Evolutionary conservation across 192 early-diverging fungal genomes (phyloP).

Genomic region (Coemansia sp.): DNA sequence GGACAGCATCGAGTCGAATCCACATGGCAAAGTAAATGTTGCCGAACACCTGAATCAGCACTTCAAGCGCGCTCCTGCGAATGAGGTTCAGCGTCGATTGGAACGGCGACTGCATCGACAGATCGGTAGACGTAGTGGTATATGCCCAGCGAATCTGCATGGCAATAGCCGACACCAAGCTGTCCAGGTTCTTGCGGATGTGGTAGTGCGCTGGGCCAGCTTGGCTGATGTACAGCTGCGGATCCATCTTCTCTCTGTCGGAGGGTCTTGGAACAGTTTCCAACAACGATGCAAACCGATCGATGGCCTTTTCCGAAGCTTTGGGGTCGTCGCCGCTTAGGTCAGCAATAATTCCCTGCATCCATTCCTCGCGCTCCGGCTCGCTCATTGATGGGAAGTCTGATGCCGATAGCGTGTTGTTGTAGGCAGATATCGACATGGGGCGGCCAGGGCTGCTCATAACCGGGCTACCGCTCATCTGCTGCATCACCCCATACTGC

Average conservation of each 20-base stretch:
- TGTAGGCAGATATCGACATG: not conserved
- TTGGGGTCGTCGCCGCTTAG: conserved; percentile 39
- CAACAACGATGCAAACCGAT: conserved; percentile 29
- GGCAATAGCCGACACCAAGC: conserved; percentile 27
- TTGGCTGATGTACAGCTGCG: not conserved
- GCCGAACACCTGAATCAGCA: conserved; percentile 77
- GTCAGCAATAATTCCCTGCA: conserved; percentile 34
- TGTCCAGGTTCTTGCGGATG: conserved; percentile 22
- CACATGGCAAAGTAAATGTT: conserved; percentile 65
- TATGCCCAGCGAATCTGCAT: conserved; percentile 41
- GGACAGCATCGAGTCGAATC: conserved; percentile 66
- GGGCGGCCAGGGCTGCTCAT: not conserved
- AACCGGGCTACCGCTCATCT: conserved; percentile 11
- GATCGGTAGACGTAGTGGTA: conserved; percentile 25
- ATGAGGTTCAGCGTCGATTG: conserved; percentile 59
- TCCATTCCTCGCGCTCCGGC: conserved; percentile 40
- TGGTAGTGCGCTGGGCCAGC: conserved; percentile 15
- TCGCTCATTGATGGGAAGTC: conserved; percentile 40
- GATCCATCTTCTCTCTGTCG: not conserved
- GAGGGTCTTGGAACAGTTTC: conserved; percentile 4
- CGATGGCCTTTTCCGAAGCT: conserved; percentile 36
- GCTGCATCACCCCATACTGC: not conserved
- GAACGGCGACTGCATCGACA: conserved; percentile 22
- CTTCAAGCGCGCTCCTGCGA: conserved; percentile 63
- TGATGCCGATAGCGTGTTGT: conserved; percentile 4